Conservation (phyloP, 441 rosid genomes). For the Arabidopsis hybrid region DNA sequence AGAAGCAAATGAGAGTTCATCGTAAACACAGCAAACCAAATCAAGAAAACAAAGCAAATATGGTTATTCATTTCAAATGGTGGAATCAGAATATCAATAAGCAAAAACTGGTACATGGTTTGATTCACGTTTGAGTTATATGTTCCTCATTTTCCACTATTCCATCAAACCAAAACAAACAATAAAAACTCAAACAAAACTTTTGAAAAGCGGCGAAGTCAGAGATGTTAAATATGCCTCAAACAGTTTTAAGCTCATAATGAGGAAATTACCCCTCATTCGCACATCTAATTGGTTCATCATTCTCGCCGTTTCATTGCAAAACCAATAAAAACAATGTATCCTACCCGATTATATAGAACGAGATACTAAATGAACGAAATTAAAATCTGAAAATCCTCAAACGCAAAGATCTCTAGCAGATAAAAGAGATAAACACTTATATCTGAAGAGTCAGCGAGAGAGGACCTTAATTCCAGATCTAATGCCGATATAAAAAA, state of each 20-base stretch:
- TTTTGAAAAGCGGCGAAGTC: not conserved
- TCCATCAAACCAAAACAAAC: not conserved
- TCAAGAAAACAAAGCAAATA: not conserved
- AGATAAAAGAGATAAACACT: not conserved
- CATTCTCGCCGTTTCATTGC: conserved; percentile 36
- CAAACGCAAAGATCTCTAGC: conserved; percentile 33
- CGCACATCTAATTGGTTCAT: conserved; percentile 45
- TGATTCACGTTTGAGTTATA: conserved; percentile 26
- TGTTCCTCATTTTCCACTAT: conserved; percentile 41
- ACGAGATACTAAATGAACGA: conserved; percentile 12
- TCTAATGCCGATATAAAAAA: conserved; percentile 13
- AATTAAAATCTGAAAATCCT: conserved; percentile 32
- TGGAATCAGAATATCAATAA: conserved; percentile 65
- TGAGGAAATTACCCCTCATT: conserved; percentile 35
- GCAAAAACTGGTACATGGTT: conserved; percentile 49
- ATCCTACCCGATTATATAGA: conserved; percentile 40
- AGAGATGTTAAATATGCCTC: conserved; percentile 38
- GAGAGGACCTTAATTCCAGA: conserved; percentile 25
- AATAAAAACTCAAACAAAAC: not conserved
- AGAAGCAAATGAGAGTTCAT: too few relatives aligned
- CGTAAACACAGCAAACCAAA: not conserved
- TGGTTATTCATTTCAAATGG: not conserved
- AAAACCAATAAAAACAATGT: conserved; percentile 29
- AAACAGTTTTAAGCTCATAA: conserved; percentile 30
- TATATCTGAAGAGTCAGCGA: conserved; percentile 17